Base-by-base conservation (phyloP, 116 monocot genomes). In the Cymodocea nodosa region DNA sequence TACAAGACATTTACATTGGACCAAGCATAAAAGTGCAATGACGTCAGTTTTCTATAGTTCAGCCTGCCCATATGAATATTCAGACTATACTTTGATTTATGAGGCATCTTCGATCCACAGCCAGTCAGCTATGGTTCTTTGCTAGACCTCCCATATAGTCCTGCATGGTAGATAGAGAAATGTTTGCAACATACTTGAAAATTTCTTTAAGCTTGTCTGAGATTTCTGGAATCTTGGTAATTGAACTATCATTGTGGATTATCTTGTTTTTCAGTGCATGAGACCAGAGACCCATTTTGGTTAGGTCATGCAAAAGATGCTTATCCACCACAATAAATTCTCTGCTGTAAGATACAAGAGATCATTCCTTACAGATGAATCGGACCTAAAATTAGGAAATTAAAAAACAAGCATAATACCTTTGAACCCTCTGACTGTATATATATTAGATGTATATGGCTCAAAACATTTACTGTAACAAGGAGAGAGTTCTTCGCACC, bases 241-340 rank as follows among this genome's bases (percentile, higher is more conserved):
- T 78, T 9, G 97, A 97, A n/a, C 97, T 88, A 70, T 82, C 71
- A 0, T 85, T 83, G 71, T 97, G 75, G 3, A 97, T 79, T 58
- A 97, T 91, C 69, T 79, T 65, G 74, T 91, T 91, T 62, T 97
- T 88, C 25, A 97, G 65, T 25, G 53, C 16, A 18, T 83, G 76
- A 23, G 85, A 76, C 97, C 88, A 91, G 14, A 97, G 59, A 17
- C 82, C 85, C 97, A 85, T 80, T 71, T 97, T 88, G 40, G 85
- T 88, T 70, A 97, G 73, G 55, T 91, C 91, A 75, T 91, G 85
- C 17, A 97, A 72, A 35, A 97, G 85, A 63, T 97, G 97, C 34
- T 91, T 91, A 66, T 97, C 91, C 65, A 91, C 97, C 50, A 97
- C 88, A 24, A 91, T 85, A 70, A 91, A 97, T 63, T 97, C 91